phyloP scores from a whole-genome alignment of 2,329 filamentous ascomycete species.

The Ilyonectria mors-panacis region DNA sequence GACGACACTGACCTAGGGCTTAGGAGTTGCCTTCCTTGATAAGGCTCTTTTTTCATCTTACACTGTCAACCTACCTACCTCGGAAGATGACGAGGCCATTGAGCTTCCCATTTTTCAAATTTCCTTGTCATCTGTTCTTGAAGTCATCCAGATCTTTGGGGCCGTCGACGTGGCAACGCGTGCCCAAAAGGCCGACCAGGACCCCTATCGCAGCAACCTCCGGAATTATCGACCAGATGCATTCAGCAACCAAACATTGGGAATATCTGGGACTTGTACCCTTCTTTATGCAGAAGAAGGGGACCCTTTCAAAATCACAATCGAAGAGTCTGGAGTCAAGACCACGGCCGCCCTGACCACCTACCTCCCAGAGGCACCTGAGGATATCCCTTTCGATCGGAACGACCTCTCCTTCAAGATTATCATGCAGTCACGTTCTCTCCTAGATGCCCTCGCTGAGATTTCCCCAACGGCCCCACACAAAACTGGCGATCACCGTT shows the following conservation, averaged over 20 bases:
- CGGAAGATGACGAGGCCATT: constrained; percentile 56
- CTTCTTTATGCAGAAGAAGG: constrained; percentile 83
- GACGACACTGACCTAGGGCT: constrained; percentile 21
- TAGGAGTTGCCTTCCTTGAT: constrained; percentile 81
- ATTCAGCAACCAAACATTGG: constrained; percentile 86
- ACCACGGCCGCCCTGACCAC: constrained; percentile 93
- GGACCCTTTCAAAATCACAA: constrained; percentile 84
- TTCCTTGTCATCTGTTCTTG: constrained; percentile 87
- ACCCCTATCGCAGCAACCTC: constrained; percentile 73
- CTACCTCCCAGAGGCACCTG: constrained; percentile 81
- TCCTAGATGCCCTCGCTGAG: constrained; percentile 81
- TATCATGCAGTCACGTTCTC: constrained; percentile 86
- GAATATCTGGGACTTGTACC: constrained; percentile 88
- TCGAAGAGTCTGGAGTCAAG: constrained; percentile 88
- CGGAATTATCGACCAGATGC: constrained; percentile 77
- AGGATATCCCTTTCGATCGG: constrained; percentile 91
- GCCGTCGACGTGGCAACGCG: constrained; percentile 78
- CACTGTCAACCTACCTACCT: constrained; percentile 70
- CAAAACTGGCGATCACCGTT: constrained; percentile 77
- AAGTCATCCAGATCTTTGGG: constrained; percentile 96
- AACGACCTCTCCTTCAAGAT: constrained; percentile 89
- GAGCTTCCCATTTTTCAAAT: constrained; percentile 84
- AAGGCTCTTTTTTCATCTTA: constrained; percentile 92
- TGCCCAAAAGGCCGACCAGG: constrained; percentile 70
- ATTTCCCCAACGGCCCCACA: constrained; percentile 79